phyloP scores from a whole-genome alignment of 1,284 basidiomycete genomes.

The Boletellus deceptivus region DNA sequence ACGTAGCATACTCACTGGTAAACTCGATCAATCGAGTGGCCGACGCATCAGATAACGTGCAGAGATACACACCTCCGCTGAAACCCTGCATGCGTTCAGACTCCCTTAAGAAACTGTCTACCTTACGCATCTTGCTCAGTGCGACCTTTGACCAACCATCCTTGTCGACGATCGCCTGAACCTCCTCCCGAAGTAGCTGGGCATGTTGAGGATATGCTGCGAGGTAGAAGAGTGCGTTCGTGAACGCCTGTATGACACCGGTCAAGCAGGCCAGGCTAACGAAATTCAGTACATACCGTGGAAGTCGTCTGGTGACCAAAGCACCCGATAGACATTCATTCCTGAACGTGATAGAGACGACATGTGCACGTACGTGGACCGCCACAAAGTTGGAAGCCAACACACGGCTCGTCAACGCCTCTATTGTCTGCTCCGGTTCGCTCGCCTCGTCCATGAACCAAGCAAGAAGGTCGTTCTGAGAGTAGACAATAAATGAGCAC shows the following conservation, averaged over 20 bases:
- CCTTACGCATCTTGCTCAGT: slow-evolving; percentile 39
- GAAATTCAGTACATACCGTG: slow-evolving; percentile 1
- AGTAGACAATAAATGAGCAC: no score
- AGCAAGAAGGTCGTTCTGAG: slow-evolving; percentile 41
- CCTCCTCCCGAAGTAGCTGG: slow-evolving; percentile 3
- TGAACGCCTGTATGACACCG: slow-evolving; percentile 23
- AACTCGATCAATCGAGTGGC: not conserved
- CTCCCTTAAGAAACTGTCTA: slow-evolving; percentile 43
- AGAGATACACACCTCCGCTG: not conserved
- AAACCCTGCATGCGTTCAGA: slow-evolving; percentile 34
- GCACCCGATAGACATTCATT: not conserved
- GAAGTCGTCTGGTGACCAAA: not conserved
- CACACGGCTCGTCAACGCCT: slow-evolving; percentile 33
- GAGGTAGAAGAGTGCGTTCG: slow-evolving; percentile 36
- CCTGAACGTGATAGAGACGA: not conserved
- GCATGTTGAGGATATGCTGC: slow-evolving; percentile 39
- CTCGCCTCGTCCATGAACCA: slow-evolving; percentile 45
- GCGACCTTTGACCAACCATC: slow-evolving; percentile 44
- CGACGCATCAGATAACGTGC: no score
- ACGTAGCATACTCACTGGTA: slow-evolving; percentile 32
- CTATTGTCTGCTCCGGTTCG: slow-evolving; percentile 17
- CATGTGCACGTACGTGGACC: slow-evolving; percentile 29
- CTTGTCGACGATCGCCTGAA: slow-evolving; percentile 33
- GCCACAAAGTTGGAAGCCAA: slow-evolving; percentile 40
- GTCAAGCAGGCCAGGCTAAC: not conserved